Conservation (phyloP, 139 green algal genomes). For the Tetradesmus obliquus region DNA sequence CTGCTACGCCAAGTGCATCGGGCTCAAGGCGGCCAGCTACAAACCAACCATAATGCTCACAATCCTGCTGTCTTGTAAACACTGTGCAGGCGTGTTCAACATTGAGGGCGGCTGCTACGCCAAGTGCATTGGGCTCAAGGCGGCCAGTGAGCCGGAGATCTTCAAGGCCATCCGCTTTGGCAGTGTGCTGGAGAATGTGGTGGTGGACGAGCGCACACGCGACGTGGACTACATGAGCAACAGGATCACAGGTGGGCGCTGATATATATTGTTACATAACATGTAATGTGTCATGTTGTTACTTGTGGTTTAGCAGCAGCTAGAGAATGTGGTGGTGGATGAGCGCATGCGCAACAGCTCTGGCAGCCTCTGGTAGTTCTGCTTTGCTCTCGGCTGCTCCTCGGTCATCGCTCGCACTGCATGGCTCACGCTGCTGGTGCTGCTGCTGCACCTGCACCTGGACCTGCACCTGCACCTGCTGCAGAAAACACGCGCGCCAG, state of each 20-base stretch:
- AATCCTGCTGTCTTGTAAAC: background rate
- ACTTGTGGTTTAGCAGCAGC: background rate
- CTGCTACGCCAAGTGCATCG: too few relatives aligned
- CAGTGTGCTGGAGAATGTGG: conserved; percentile 96
- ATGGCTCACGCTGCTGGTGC: background rate
- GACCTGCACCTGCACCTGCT: background rate
- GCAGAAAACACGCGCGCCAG: conserved; percentile 94
- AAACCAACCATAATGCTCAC: too few relatives aligned
- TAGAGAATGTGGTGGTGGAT: conserved; percentile 95
- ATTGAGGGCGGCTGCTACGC: conserved; percentile 93
- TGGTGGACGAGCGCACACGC: conserved; percentile 77
- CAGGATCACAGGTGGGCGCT: background rate
- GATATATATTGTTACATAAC: conserved; percentile 15
- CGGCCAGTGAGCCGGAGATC: conserved; percentile 91
- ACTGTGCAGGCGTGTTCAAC: conserved; percentile 40
- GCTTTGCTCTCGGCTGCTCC: too few relatives aligned
- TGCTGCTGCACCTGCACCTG: background rate
- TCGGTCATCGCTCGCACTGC: too few relatives aligned
- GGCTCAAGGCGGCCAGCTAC: background rate
- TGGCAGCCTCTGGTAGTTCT: too few relatives aligned
- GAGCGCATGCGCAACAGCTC: conserved; percentile 55
- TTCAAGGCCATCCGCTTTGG: conserved; percentile 91
- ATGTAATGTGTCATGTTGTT: conserved; percentile 42
- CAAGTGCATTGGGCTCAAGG: conserved; percentile 91
- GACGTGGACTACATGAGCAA: conserved; percentile 74